A percentile compares a stretch with the other conserved stretches of the same genome.
These are phyloP conservation scores for Naematelia encephala DNA, from an alignment of 768 basidiomycete species.

Conservation along the genomic window DNA sequence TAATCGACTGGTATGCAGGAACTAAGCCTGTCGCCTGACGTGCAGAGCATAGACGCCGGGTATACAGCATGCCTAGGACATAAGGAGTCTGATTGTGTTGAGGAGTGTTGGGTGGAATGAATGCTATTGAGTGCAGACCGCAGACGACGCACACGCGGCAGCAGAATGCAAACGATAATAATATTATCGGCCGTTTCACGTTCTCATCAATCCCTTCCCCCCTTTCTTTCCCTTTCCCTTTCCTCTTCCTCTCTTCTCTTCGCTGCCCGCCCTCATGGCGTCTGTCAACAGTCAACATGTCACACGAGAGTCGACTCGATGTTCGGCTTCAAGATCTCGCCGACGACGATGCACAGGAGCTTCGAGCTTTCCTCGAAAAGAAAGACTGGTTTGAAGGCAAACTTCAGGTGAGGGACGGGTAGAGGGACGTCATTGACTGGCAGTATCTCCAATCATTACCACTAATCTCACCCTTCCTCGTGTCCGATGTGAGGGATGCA, in stretches of 20 bases:
- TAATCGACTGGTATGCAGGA: background rate
- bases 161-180: too few relatives aligned
- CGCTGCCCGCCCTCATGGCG: background rate
- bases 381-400: slow-evolving; percentile 40
- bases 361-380: slow-evolving; percentile 37
- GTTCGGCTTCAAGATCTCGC: slow-evolving; percentile 34
- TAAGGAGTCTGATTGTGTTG: background rate
- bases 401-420: slow-evolving; percentile 22
- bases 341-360: slow-evolving; percentile 30
- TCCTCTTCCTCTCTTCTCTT: too few relatives aligned
- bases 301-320: slow-evolving; percentile 2
- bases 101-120: too few relatives aligned
- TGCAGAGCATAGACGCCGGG: background rate
- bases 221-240: too few relatives aligned
- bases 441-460: slow-evolving; percentile 28
- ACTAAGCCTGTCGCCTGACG: background rate
- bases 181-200: too few relatives aligned
- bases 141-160: background rate
- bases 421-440: slow-evolving; percentile 1
- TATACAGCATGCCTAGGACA: background rate
- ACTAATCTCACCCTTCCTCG: slow-evolving; percentile 36
- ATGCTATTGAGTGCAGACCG: too few relatives aligned
- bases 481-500: background rate
- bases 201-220: too few relatives aligned
- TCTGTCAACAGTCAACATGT: background rate